These are phyloP conservation scores for Leccinum subgranulosum DNA, from an alignment of 768 basidiomycete species.

Conservation along the genomic window DNA sequence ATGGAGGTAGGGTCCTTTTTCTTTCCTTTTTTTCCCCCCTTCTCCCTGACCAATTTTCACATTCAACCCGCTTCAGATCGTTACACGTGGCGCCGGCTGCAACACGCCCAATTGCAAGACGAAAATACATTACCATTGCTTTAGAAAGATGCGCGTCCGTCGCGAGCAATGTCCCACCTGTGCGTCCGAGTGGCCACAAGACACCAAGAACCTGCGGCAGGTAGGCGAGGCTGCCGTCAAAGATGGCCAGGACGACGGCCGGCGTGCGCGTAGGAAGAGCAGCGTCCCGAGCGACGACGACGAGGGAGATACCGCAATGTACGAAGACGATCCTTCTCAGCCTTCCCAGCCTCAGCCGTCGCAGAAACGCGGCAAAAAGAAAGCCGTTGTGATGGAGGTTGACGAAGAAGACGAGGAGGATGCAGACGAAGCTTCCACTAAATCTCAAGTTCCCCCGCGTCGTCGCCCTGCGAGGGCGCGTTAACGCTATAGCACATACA, in stretches of 20 bases:
- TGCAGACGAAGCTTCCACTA: slow-evolving; percentile 19
- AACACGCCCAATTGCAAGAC: slow-evolving; percentile 57
- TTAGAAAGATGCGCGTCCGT: slow-evolving; percentile 45
- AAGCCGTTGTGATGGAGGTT: slow-evolving; percentile 38
- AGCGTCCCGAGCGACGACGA: slow-evolving; percentile 36
- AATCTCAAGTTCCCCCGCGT: slow-evolving; percentile 13
- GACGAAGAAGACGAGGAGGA: slow-evolving; percentile 44
- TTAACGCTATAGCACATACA: slow-evolving; percentile 2
- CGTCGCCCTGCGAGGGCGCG: slow-evolving; percentile 21
- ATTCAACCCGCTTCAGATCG: slow-evolving; percentile 39
- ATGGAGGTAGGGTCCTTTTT: slow-evolving; percentile 45
- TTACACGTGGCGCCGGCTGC: slow-evolving; percentile 70
- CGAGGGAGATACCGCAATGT: slow-evolving; percentile 39
- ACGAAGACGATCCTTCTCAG: slow-evolving; percentile 33
- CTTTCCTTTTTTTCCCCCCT: background rate
- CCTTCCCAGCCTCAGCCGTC: slow-evolving; percentile 30
- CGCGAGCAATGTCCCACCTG: slow-evolving; percentile 56
- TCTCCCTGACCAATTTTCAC: background rate
- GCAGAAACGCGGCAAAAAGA: slow-evolving; percentile 29
- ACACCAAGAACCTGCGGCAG: slow-evolving; percentile 45
- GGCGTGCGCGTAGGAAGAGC: slow-evolving; percentile 35
- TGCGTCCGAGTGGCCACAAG: slow-evolving; percentile 54
- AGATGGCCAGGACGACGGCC: slow-evolving; percentile 53
- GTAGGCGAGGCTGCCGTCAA: slow-evolving; percentile 70
- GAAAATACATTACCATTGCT: slow-evolving; percentile 65